phyloP scores from a whole-genome alignment of 176 grass and related monocot species.

The Musa troglodytarum region DNA sequence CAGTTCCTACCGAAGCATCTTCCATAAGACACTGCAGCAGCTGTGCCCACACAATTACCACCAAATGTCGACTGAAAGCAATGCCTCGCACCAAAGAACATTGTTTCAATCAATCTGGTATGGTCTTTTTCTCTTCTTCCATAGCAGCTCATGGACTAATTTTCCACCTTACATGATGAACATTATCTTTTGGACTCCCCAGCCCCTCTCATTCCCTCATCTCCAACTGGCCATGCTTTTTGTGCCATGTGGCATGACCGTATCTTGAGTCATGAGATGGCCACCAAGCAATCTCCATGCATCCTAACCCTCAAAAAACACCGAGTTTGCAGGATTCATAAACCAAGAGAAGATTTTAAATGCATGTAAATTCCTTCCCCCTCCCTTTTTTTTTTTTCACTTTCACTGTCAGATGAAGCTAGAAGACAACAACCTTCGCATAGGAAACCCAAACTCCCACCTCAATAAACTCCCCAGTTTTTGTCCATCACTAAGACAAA shows the following conservation, averaged over 20 bases:
- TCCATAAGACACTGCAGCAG: no score
- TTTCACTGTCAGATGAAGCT: neutral
- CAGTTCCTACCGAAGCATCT: no score
- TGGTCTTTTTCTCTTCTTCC: no score
- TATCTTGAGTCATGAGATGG: slow-evolving; percentile 1
- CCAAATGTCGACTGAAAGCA: no score
- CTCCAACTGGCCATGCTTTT: neutral
- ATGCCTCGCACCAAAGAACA: no score
- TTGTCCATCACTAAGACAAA: neutral
- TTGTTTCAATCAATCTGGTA: no score
- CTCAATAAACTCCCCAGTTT: neutral
- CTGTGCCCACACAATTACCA: no score
- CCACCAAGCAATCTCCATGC: neutral
- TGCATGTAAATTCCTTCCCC: neutral
- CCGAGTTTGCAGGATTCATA: neutral
- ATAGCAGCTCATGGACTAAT: no score
- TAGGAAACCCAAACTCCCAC: neutral
- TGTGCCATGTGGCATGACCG: slow-evolving; percentile 4
- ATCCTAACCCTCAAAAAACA: neutral
- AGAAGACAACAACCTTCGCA: neutral
- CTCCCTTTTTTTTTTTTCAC: neutral
- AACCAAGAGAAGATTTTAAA: neutral
- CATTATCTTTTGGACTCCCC: neutral
- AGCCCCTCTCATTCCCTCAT: slow-evolving; percentile 11
- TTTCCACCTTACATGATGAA: neutral